A percentile compares a stretch with the other conserved stretches of the same genome.
Evolutionary conservation across 495 filamentous ascomycete genomes (phyloP).

Genomic region (Aspergillus haitiensis): DNA sequence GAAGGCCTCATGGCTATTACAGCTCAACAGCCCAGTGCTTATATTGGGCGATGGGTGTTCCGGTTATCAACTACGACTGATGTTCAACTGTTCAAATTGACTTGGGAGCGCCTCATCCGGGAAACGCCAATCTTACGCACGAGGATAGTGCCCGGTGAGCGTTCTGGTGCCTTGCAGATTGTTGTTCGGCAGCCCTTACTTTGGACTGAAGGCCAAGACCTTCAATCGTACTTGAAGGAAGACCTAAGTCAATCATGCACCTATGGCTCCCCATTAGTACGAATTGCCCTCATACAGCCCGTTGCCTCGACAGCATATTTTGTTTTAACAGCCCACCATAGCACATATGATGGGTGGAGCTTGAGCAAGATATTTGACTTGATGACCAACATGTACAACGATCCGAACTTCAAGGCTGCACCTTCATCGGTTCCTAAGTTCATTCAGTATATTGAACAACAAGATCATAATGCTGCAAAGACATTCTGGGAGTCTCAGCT

Average conservation of each 20-base stretch:
- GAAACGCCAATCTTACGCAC: constrained; percentile 3
- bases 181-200: not conserved
- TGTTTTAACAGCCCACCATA: constrained; percentile 34
- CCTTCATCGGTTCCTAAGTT: not conserved
- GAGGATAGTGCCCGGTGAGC: not conserved
- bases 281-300: not conserved
- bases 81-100: not conserved
- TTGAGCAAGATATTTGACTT: constrained; percentile 2
- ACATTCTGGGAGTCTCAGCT: not conserved
- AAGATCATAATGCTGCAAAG: not conserved
- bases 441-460: not conserved
- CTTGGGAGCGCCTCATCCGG: not conserved
- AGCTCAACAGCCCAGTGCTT: not conserved
- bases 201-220: not conserved
- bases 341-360: constrained; percentile 33
- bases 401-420: not conserved
- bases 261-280: not conserved
- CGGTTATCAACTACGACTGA: not conserved
- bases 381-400: not conserved
- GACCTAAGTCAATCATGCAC: not conserved
- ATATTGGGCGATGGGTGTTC: constrained; percentile 2
- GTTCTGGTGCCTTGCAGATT: not conserved
- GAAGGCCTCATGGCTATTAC: constrained; percentile 10
- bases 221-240: not conserved
- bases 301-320: not conserved